Evolutionary conservation across 1,284 basidiomycete genomes (phyloP), one percentile per base, ranked within the genome.

Genomic region (Malassezia globosa): DNA sequence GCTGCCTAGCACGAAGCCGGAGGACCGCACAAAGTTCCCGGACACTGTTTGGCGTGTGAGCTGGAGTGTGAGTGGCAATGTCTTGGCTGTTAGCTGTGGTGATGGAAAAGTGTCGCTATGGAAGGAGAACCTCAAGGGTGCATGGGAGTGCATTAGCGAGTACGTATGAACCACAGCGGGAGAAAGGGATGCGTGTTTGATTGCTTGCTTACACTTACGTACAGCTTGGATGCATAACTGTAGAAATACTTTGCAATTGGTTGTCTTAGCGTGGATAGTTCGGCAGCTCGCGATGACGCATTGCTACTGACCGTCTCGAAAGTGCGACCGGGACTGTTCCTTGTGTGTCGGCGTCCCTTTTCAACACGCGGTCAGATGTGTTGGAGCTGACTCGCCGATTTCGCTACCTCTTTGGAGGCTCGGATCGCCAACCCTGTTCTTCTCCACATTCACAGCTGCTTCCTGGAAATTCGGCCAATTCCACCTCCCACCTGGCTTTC

Each of bases 21-120:
- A 42, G 6, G 51, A 48, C 34, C 33, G 48, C 14, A 7, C 38
- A 26, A 66, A 66, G 54, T 69, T 69, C 54, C 56, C 65, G 4
- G 66, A 66, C 44, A 66, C 66, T 3, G 89, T 96, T 16, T 97
- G 92, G 92, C 81, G 89, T 27, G 87, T 95, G 26, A 88, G 85
- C 48, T 96, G 92, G 92, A 90, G 87, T 62, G 78, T 96, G 38
- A 87, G 89, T 2, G 92, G 94, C 18, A 96, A 96, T 67, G 81
- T 97, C 46, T 78, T 97, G 39, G 90, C 92, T 0, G 94, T 96
- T 33, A 92, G 87, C 72, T 94, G 89, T 73, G 92, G 90, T 13
- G 94, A 97, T 72, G 92, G 94, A 22, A 95, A 95, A 75, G 89
- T 97, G 24, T 89, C 85, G 11, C 76, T 97, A 46, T 97, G 90